These are phyloP conservation scores for Oemleria cerasiformis DNA, from an alignment of 306 rosid genomes.

Conservation along the genomic window DNA sequence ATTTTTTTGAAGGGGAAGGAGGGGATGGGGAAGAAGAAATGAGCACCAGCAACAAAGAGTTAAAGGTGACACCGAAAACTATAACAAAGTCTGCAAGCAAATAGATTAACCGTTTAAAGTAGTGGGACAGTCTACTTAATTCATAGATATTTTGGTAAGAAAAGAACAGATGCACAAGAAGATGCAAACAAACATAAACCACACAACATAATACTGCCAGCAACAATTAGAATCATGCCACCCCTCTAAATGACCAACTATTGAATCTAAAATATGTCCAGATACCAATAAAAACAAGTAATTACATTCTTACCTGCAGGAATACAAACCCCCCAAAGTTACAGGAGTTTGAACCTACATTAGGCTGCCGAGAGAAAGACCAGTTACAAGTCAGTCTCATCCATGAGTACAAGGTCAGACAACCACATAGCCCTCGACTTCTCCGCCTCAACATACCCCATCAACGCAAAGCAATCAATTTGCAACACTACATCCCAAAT, in stretches of 20 bases:
- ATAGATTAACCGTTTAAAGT: neutral
- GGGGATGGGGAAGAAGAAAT: neutral
- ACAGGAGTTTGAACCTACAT: constrained; percentile 39
- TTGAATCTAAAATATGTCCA: neutral
- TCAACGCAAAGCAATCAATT: constrained; percentile 25
- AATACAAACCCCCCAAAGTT: constrained; percentile 34
- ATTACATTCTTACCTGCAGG: constrained; percentile 48
- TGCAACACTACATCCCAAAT: constrained; percentile 65
- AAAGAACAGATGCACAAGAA: neutral
- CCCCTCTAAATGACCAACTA: neutral
- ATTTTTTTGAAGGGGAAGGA: neutral
- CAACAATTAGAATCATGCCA: neutral
- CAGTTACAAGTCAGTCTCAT: constrained; percentile 40
- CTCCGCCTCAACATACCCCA: constrained; percentile 27
- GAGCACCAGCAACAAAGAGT: neutral
- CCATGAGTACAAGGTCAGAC: constrained; percentile 34
- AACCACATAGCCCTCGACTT: constrained; percentile 31
- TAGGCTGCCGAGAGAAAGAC: constrained; percentile 39
- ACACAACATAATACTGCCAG: neutral
- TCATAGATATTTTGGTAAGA: neutral
- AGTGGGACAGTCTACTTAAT: neutral
- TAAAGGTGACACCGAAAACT: neutral
- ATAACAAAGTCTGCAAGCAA: neutral
- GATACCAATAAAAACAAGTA: neutral
- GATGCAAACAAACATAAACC: neutral